Evolutionary conservation across 2,329 filamentous ascomycete species (phyloP).

Genomic region (Beauveria caledonica): DNA sequence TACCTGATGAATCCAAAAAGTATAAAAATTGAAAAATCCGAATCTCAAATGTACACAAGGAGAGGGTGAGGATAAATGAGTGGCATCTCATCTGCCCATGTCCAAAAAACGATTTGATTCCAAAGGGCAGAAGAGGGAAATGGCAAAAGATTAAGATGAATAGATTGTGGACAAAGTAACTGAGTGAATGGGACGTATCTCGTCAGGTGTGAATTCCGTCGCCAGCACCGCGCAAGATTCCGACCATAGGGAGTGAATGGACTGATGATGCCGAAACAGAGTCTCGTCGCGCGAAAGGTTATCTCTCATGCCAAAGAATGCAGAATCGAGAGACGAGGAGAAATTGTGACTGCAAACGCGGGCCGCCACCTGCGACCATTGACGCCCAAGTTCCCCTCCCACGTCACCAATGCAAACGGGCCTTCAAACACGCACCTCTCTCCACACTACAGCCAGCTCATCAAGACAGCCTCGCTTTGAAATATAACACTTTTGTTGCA

Average conservation of each 20-base stretch:
- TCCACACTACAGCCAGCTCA: not conserved
- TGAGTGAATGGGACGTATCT: not conserved
- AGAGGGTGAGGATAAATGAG: not conserved
- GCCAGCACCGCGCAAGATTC: not conserved
- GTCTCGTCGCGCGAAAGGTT: no score
- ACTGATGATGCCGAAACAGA: not conserved
- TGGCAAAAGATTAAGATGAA: not conserved
- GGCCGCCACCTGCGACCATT: not conserved
- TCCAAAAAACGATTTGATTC: not conserved
- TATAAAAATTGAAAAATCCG: not conserved
- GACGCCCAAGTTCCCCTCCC: not conserved
- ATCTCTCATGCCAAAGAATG: no score
- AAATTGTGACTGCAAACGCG: not conserved
- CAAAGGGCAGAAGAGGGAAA: not conserved
- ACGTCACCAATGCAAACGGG: not conserved
- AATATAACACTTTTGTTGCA: not conserved
- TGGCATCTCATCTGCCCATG: not conserved
- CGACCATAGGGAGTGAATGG: conserved; percentile 1
- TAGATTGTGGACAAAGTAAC: not conserved
- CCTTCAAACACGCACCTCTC: not conserved
- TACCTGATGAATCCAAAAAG: conserved; percentile 10
- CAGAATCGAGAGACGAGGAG: no score
- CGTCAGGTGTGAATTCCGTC: not conserved
- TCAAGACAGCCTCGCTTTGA: not conserved
- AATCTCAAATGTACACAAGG: not conserved